Base-by-base conservation (phyloP, 73 alveolate genomes). In the Paraurostyla sp. region DNA sequence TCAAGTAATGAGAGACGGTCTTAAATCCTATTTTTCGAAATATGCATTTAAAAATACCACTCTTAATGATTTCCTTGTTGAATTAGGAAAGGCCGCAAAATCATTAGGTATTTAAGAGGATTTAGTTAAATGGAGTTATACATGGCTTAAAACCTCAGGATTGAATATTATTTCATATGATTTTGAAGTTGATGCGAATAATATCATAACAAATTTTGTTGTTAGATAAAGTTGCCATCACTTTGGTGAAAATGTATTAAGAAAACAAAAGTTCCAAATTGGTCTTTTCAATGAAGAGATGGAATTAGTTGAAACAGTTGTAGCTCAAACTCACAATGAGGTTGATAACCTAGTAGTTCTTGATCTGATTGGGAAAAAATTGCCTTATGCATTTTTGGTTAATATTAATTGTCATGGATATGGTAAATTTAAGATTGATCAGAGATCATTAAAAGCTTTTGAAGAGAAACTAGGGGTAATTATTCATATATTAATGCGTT, bases 81-180 rank as follows among this genome's bases (percentile, higher is more conserved):
- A 89, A 48, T 95, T 96, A 0, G 95, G 97, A 22, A 87, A 91
- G 6, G 98, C 94, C 7, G 88, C 89, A 46, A 33, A 78, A 87
- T 71, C 27, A 50, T 80, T 80, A 85, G 97, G 89, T 9, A 54
- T 35, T 35, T 11, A 78, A 46, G 59, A 88, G 36, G 91, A 93
- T 68, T 45, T 83, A 0, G 73, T 52, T 7, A 50, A 36, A n/a
- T 93, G 94, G 97, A 36, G 89, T 52, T 93, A 94, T 35, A 35
- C 81, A 27, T 96, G 99, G 98, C 76, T 96, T 4, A 91, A 93
- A 71, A 87, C 94, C 32, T 91, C 97, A 3, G 99, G 99, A 57
- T 69, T 94, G 43, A 96, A 94, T 87, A 94, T 85, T 65, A 51
- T 96, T 45, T 71, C 94, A 73, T 80, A 87, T 54, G 89, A 78